A percentile compares a stretch with the other conserved stretches of the same genome.
phyloP scores from a whole-genome alignment of 352 stramenopile genomes.

The Phytophthora aleatoria region DNA sequence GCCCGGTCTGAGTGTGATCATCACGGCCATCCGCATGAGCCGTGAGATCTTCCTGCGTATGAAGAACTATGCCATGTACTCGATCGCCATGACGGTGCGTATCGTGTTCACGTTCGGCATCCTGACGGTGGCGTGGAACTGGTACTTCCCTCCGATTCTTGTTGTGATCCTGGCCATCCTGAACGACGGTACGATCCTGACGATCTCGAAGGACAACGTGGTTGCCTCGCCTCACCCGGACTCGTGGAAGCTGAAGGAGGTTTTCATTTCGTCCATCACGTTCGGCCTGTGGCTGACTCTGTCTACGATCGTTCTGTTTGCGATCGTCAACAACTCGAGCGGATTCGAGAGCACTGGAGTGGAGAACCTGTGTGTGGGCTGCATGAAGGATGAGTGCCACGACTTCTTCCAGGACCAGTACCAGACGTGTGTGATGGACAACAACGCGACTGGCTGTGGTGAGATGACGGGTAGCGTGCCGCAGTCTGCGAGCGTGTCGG shows the following conservation, averaged over 20 bases:
- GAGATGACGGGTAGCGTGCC: slow-evolving; percentile 63
- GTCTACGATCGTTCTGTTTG: slow-evolving; percentile 70
- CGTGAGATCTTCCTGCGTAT: slow-evolving; percentile 92
- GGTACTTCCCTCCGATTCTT: slow-evolving; percentile 87
- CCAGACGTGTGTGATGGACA: slow-evolving; percentile 49
- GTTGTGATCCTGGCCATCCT: slow-evolving; percentile 91
- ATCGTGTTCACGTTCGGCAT: slow-evolving; percentile 90
- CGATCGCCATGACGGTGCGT: slow-evolving; percentile 88
- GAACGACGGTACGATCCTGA: slow-evolving; percentile 90
- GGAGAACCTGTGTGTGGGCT: slow-evolving; percentile 69
- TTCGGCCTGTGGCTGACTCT: slow-evolving; percentile 74
- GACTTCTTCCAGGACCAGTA: slow-evolving; percentile 62
- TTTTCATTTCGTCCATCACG: slow-evolving; percentile 71
- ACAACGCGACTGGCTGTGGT: slow-evolving; percentile 59
- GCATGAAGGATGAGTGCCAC: slow-evolving; percentile 63
- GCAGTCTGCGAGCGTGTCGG: slow-evolving; percentile 35
- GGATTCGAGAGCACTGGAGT: slow-evolving; percentile 56
- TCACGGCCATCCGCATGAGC: slow-evolving; percentile 88
- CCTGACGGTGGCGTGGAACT: slow-evolving; percentile 88
- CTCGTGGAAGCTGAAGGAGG: slow-evolving; percentile 75
- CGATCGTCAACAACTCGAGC: slow-evolving; percentile 59
- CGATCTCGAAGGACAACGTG: slow-evolving; percentile 83
- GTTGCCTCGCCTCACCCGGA: slow-evolving; percentile 60
- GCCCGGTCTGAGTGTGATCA: slow-evolving; percentile 87
- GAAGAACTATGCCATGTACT: slow-evolving; percentile 94